Conservation (phyloP, 768 basidiomycete species). For the Chalciporus sphaerocephalus region DNA sequence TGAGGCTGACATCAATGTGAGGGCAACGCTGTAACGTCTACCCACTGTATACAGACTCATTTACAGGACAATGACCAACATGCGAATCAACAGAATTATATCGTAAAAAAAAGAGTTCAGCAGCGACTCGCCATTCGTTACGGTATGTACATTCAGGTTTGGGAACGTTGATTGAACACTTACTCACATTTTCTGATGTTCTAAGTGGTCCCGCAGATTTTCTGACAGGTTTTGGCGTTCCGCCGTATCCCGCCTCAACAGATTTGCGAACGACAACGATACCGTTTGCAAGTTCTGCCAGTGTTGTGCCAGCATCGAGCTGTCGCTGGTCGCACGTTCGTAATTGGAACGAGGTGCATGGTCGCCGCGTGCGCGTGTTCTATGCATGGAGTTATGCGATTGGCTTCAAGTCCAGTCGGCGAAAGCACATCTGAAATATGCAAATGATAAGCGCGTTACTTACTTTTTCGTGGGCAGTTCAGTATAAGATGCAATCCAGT, state of each 20-base stretch:
- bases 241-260: background rate
- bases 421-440: background rate
- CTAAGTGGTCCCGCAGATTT: background rate
- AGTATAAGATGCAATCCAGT: slow-evolving; percentile 2
- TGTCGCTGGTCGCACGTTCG: slow-evolving; percentile 1
- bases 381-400: background rate
- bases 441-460: background rate
- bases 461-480: background rate
- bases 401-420: background rate
- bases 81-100: too few species aligned
- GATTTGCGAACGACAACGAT: background rate
- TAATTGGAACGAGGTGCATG: slow-evolving; percentile 6
- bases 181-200: too few species aligned
- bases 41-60: too few species aligned
- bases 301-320: background rate
- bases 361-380: slow-evolving; percentile 2
- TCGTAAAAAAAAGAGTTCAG: too few species aligned
- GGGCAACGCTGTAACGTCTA: too few species aligned
- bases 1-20: too few species aligned
- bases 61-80: too few species aligned
- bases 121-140: too few species aligned
- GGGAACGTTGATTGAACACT: background rate
- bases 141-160: background rate
- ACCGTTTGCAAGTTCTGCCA: background rate
- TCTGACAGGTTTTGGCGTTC: background rate